Base-by-base conservation (phyloP, 2,329 filamentous ascomycete species). In the Clonostachys chloroleuca region DNA sequence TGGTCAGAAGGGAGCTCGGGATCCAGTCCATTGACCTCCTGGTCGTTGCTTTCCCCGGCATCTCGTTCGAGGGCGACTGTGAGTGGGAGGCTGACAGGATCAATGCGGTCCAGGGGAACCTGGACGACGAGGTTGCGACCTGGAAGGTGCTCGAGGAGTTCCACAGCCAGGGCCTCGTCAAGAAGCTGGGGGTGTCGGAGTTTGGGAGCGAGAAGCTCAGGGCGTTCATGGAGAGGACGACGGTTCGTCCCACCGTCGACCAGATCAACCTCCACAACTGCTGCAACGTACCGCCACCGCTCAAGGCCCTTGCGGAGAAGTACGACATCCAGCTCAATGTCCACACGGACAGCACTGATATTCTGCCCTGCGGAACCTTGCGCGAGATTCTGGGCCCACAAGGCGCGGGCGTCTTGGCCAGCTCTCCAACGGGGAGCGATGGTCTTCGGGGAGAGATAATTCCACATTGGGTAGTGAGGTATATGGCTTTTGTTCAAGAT, bases 211-310 rank as follows among this genome's bases (percentile, higher is more conserved):
- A 91, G 56, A 86, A 94, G 58, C 73, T 99, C 36, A 70, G 78
- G n/a, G 81, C 81, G 13, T 92, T 99, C 58, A 72, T 97, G 24
- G 75, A 81, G 40, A 75, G 81, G 51, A 86, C 89, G 18, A 75
- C 73, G 39, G 74, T 95, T 50, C 81, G 80, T 55, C 94, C 94
- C 1, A 80, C 81, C 17, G 92, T 97, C 39, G 84, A 97, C 66
- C 94, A 99, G 75, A 95, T 99, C 75, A 97, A 97, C 63, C 81
- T 96, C 44, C 85, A 89, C 57, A 89, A 97, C 67, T 97, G 92
- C 73, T 99, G 94, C 69, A 92, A 91, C 42, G 94, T 97, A 40
- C 94, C 94, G 9, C 92, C 91, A 58, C 86, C 90, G 12, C 77
- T 99, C 52, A 84, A 91, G 49, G 70, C 87, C 58, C 85, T 95